These are phyloP conservation scores for Echeveria elegans DNA, from an alignment of 164 flowering plant genomes.

Conservation along the genomic window DNA sequence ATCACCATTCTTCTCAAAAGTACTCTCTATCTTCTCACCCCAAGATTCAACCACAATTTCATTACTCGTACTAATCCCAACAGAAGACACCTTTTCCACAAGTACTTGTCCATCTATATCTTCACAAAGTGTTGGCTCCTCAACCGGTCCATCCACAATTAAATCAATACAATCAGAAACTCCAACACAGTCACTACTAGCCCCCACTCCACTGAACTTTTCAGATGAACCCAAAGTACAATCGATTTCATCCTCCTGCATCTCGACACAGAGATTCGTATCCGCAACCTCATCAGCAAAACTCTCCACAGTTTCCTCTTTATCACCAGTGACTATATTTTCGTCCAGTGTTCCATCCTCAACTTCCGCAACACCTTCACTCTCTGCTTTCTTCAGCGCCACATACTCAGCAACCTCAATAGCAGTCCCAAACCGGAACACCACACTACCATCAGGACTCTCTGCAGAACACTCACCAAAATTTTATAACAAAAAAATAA, in stretches of 20 bases:
- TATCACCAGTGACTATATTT: not conserved
- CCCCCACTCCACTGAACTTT: not conserved
- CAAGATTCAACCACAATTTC: not conserved
- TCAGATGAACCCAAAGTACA: not conserved
- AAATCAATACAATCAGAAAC: not conserved
- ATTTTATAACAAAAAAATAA: not conserved
- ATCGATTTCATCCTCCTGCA: not conserved
- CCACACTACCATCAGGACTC: constrained; percentile 5
- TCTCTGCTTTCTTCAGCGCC: not conserved
- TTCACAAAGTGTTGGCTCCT: not conserved
- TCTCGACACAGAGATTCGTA: not conserved
- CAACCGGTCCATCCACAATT: not conserved
- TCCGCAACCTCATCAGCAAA: not conserved
- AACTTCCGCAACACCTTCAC: not conserved
- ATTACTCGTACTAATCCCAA: not conserved
- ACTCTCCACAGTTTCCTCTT: not conserved
- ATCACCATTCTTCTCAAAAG: not conserved
- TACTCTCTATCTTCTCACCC: not conserved
- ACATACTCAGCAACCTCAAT: not conserved
- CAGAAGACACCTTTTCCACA: not conserved
- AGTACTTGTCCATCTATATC: not conserved
- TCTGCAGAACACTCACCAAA: not conserved
- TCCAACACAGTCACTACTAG: not conserved
- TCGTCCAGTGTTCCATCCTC: not conserved
- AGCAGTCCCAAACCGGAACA: constrained; percentile 6